Conservation (phyloP, 805 yeast species). For the Cyberlindnera xylosilytica region DNA sequence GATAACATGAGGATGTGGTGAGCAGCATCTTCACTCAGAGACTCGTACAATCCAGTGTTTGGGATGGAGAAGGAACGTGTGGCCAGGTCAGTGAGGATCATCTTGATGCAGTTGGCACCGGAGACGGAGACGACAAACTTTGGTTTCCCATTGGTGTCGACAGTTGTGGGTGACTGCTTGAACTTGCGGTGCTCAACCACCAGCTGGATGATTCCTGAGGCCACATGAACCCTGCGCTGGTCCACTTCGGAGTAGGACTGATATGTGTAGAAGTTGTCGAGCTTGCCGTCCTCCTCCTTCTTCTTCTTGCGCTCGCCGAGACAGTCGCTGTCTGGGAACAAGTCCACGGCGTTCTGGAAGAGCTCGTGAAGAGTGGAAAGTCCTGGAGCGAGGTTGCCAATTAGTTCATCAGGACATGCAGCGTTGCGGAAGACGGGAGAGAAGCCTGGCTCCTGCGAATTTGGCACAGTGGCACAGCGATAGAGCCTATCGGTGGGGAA, state of each 20-base stretch:
- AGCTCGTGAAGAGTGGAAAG: constrained; percentile 38
- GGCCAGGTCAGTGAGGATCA: constrained; percentile 58
- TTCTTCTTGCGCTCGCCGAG: constrained; percentile 35
- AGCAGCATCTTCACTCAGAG: constrained; percentile 46
- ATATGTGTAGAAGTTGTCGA: constrained; percentile 39
- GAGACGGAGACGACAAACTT: constrained; percentile 45
- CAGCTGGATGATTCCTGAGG: constrained; percentile 40
- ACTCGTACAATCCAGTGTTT: constrained; percentile 41
- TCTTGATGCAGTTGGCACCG: constrained; percentile 50
- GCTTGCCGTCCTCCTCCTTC: constrained; percentile 16
- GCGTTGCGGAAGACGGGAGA: constrained; percentile 43
- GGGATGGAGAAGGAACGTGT: constrained; percentile 46
- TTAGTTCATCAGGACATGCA: constrained; percentile 21
- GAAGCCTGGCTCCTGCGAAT: constrained; percentile 36
- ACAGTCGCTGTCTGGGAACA: constrained; percentile 32
- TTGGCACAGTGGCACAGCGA: constrained; percentile 31
- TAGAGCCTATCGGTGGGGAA: constrained; percentile 15
- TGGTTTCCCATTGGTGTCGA: constrained; percentile 18
- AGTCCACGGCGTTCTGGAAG: constrained; percentile 34
- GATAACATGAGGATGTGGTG: constrained; percentile 49
- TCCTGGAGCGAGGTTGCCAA: constrained; percentile 18
- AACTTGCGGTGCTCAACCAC: constrained; percentile 21
- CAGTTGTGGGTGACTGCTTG: not conserved
- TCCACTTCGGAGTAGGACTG: constrained; percentile 38
- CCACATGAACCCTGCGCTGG: constrained; percentile 38